Evolutionary conservation across 306 rosid species (phyloP), one percentile per base, ranked within the genome.

Genomic region (Hippophae rhamnoides): DNA sequence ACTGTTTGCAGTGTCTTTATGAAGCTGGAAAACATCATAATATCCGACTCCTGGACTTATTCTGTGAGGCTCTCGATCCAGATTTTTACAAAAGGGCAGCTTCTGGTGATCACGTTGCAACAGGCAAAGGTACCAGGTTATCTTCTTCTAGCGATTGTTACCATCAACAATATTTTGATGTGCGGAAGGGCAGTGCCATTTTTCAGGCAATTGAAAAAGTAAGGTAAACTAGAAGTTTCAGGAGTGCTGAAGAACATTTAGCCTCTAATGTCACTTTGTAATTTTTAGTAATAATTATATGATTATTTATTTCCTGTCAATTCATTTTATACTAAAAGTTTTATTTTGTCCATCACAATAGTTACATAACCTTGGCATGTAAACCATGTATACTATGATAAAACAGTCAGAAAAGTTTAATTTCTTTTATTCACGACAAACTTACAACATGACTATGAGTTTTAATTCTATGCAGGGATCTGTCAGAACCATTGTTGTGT

Each of bases 1-100:
- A 41, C 68, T 61, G 41, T 27, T 61, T 69, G 64, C 87, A 92
- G 98, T 92, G 98, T 80, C 85, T 92, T 51, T 77, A 75, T 62
- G 89, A 87, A 79, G 96, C 87, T 48, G 95, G 88, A 74, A 92
- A 85, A 70, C 72, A 69, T 57, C 63, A 70, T 63, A 80, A 74
- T 66, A 72, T 80, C 53, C 83, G 11, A 53, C 69, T 92, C 67
- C 76, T 92, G 57, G 98, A 92, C 78, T 72, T 92, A 76, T 83
- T 74, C 62, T 83, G 92, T 61, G 96, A 87, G 76, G 86, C 70
- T 11, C 89, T 92, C 59, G 74, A 82, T 83, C 84, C 89, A 25
- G 86, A 85, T 61, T 41, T 78, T 69, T 66, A 71, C 77, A 74
- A 51, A 23, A 58, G 71, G 64, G 55, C 56, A 62, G 68, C 67